Evolutionary conservation across 1,284 basidiomycete species (phyloP).

Genomic region (Anthracocystis walkeri): DNA sequence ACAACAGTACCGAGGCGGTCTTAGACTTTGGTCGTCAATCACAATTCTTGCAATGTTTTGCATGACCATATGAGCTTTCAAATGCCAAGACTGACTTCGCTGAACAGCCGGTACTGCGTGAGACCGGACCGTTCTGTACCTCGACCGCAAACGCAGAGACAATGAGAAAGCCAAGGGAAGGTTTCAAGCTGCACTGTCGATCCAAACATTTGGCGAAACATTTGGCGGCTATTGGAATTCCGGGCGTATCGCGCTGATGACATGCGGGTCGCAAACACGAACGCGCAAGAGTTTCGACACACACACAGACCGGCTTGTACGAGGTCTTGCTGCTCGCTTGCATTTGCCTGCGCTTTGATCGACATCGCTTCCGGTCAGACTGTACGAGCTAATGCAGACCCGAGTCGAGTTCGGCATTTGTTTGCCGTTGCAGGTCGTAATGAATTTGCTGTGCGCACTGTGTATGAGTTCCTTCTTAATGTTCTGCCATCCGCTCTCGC

Average conservation of each 20-base stretch:
- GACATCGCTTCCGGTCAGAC: background rate
- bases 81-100: background rate
- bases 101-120: background rate
- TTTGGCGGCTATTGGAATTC: conserved; percentile 16
- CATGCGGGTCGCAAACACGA: background rate
- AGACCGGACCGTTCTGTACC: background rate
- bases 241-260: conserved; percentile 26
- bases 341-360: background rate
- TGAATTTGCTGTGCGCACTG: too few relatives aligned
- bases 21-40: background rate
- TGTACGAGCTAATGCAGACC: too few relatives aligned
- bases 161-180: background rate
- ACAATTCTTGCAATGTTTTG: background rate
- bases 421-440: too few relatives aligned
- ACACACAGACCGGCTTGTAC: too few relatives aligned
- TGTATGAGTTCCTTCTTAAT: too few relatives aligned
- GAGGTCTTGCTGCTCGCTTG: too few relatives aligned
- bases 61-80: background rate
- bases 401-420: too few relatives aligned
- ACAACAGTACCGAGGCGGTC: too few relatives aligned
- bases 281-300: background rate
- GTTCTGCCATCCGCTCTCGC: too few relatives aligned
- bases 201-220: conserved; percentile 23
- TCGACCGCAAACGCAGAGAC: background rate
- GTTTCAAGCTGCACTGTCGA: conserved; percentile 15